Evolutionary conservation across 2,329 filamentous ascomycete genomes (phyloP).

Genomic region (Lachnellula willkommii): DNA sequence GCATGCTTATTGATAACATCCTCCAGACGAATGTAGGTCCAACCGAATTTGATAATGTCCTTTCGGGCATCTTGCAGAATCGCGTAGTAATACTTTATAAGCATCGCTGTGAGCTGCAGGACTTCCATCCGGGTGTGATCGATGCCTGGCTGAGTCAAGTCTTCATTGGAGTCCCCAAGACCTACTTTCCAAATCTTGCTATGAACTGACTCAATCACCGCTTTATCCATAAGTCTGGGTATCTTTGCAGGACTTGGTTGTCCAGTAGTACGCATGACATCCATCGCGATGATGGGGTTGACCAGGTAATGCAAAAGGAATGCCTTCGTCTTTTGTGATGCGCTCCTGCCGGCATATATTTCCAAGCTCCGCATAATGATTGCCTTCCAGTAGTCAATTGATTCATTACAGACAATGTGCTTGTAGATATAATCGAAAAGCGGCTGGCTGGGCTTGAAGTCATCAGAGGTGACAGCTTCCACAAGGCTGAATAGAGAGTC

Average conservation of each 20-base stretch:
- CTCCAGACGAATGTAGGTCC: conserved; percentile 97
- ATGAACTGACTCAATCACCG: conserved; percentile 84
- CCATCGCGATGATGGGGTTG: conserved; percentile 94
- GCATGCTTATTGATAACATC: conserved; percentile 99
- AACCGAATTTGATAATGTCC: conserved; percentile 98
- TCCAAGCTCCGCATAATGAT: conserved; percentile 83
- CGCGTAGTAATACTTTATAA: conserved; percentile 89
- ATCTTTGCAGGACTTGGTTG: conserved; percentile 50
- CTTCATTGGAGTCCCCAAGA: conserved; percentile 73
- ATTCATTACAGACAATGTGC: conserved; percentile 76
- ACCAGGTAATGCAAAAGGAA: conserved; percentile 89
- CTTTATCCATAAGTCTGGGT: conserved; percentile 75
- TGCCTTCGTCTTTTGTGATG: conserved; percentile 84
- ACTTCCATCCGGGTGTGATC: conserved; percentile 96
- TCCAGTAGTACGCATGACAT: conserved; percentile 78
- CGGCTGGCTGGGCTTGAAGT: conserved; percentile 70
- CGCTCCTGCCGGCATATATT: conserved; percentile 71
- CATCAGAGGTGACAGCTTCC: conserved; percentile 75
- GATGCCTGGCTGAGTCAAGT: conserved; percentile 76
- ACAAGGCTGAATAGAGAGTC: conserved; percentile 82
- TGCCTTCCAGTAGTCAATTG: conserved; percentile 78
- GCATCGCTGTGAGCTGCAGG: conserved; percentile 86
- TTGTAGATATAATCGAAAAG: conserved; percentile 81
- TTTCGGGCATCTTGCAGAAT: conserved; percentile 89
- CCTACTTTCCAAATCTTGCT: conserved; percentile 92